These are phyloP conservation scores for Coniochaeta sp. DNA, from an alignment of 2,329 filamentous ascomycete genomes.

Conservation along the genomic window DNA sequence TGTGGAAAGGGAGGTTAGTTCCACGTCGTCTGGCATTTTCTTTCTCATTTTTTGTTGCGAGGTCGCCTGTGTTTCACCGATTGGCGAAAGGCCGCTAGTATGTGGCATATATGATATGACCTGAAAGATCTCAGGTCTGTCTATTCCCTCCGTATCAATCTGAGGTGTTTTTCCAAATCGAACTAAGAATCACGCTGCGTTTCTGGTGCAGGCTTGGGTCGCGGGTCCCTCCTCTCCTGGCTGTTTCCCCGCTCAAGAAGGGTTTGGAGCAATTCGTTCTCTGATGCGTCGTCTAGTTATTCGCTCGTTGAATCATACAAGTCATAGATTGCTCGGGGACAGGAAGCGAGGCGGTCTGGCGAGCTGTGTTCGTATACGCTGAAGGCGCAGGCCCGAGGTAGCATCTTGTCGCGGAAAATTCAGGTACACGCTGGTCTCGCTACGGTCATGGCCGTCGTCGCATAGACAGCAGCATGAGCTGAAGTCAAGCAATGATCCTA, in stretches of 20 bases:
- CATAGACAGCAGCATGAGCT: neutral
- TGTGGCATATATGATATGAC: too few relatives aligned
- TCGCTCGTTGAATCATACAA: neutral
- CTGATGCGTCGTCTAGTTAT: neutral
- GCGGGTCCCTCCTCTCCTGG: too few relatives aligned
- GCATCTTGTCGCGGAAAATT: neutral
- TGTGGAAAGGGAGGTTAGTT: constrained; percentile 1
- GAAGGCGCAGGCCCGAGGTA: neutral
- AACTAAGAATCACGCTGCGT: too few relatives aligned
- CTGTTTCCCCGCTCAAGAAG: too few relatives aligned
- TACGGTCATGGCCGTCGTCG: neutral
- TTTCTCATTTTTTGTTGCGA: neutral
- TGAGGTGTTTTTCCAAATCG: too few relatives aligned
- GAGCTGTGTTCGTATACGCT: constrained; percentile 1
- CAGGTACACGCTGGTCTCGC: neutral
- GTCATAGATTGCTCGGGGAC: too few relatives aligned
- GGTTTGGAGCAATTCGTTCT: too few relatives aligned
- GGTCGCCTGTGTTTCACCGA: neutral
- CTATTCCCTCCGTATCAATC: too few relatives aligned
- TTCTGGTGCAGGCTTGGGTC: too few relatives aligned
- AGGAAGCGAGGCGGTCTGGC: neutral
- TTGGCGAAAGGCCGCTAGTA: too few relatives aligned
- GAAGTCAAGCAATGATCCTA: neutral
- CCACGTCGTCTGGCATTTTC: neutral
- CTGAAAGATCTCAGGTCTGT: too few relatives aligned